phyloP scores from a whole-genome alignment of 768 basidiomycete species.

The Boletus pseudo-olivaceus region DNA sequence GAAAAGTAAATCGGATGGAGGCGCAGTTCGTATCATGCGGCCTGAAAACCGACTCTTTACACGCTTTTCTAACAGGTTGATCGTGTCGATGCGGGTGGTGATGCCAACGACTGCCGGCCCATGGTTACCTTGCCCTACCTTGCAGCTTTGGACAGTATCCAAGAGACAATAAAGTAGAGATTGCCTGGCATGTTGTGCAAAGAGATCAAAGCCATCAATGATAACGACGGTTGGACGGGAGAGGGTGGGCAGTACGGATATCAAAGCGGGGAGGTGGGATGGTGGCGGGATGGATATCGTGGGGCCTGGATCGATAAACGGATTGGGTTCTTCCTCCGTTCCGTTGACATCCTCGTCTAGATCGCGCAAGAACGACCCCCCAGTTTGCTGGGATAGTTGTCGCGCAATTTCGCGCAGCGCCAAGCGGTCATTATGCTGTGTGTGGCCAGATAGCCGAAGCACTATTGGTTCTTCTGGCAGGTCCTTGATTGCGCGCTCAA shows the following conservation, averaged over 20 bases:
- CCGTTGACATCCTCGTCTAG: slow-evolving; percentile 27
- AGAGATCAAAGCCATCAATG: slow-evolving; percentile 91
- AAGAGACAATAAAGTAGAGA: slow-evolving; percentile 92
- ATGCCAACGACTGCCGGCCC: slow-evolving; percentile 86
- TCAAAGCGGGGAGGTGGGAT: slow-evolving; percentile 68
- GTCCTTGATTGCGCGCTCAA: slow-evolving; percentile 52
- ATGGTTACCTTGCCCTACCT: slow-evolving; percentile 51
- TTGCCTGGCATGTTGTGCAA: slow-evolving; percentile 88
- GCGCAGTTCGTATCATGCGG: slow-evolving; percentile 74
- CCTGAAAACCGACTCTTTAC: slow-evolving; percentile 98
- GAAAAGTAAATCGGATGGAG: slow-evolving; percentile 46
- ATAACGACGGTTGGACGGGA: slow-evolving; percentile 77
- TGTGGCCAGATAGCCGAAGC: slow-evolving; percentile 80
- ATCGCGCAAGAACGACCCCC: slow-evolving; percentile 47
- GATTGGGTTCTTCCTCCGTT: slow-evolving; percentile 45
- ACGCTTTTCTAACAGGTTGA: slow-evolving; percentile 89
- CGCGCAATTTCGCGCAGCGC: slow-evolving; percentile 92
- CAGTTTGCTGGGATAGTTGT: slow-evolving; percentile 78
- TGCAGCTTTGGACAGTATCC: slow-evolving; percentile 88
- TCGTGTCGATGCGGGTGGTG: slow-evolving; percentile 82
- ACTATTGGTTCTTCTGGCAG: slow-evolving; percentile 57
- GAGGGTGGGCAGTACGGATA: slow-evolving; percentile 75
- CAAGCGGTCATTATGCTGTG: slow-evolving; percentile 79
- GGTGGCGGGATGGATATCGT: slow-evolving; percentile 52
- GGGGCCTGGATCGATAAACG: slow-evolving; percentile 41